Evolutionary conservation across 2,329 filamentous ascomycete species (phyloP).

Genomic region (Ceratocystis variospora): DNA sequence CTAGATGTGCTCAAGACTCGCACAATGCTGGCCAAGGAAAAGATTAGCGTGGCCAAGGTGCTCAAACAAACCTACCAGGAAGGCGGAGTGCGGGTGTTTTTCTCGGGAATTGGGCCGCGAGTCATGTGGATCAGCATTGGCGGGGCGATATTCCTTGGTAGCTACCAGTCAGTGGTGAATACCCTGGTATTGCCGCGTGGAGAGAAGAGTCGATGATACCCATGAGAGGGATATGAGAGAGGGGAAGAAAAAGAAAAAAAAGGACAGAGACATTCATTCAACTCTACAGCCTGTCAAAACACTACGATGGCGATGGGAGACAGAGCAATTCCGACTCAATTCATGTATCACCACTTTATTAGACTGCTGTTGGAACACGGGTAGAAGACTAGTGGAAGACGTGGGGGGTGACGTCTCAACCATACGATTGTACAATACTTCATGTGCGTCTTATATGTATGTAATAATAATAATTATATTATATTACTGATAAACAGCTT

Average conservation of each 20-base stretch:
- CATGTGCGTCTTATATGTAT: background rate
- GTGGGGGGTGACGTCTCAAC: too few relatives aligned
- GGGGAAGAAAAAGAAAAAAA: background rate
- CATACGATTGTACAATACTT: background rate
- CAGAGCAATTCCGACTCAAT: background rate
- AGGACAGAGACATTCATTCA: background rate
- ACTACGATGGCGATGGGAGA: background rate
- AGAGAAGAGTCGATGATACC: background rate
- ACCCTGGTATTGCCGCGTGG: constrained; percentile 19
- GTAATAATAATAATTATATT: background rate
- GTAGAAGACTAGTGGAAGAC: background rate
- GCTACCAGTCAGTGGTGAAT: constrained; percentile 82
- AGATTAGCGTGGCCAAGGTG: constrained; percentile 44
- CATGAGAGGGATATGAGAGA: background rate
- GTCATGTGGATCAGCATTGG: constrained; percentile 92
- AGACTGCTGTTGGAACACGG: background rate
- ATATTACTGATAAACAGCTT: too few relatives aligned
- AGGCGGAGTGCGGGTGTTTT: constrained; percentile 54
- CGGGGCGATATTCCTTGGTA: constrained; percentile 85
- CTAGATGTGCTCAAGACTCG: constrained; percentile 93
- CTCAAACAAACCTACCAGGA: constrained; percentile 50
- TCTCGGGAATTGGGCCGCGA: constrained; percentile 63
- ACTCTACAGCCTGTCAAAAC: background rate
- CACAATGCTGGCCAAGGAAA: constrained; percentile 75
- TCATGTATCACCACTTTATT: constrained; percentile 7